Base-by-base conservation (phyloP, 495 filamentous ascomycete species). In the Gamarada debralockiae region DNA sequence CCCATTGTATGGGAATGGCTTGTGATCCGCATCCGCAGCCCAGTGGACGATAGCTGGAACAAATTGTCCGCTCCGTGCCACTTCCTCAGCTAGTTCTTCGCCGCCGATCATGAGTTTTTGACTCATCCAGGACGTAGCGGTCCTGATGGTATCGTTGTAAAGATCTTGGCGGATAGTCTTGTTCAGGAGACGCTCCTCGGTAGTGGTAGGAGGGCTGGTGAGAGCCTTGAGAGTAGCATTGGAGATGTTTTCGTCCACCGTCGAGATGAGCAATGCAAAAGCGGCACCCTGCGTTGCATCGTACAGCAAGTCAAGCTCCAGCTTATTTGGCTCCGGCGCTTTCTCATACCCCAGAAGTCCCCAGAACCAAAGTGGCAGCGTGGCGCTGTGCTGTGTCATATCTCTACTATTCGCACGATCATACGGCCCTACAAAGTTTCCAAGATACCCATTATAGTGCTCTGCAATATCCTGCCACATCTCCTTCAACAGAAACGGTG, bases 21-120 rank as follows among this genome's bases (percentile, higher is more conserved):
- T 57, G 24, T 65, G 63, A 3, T 52, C 15, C 8, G 57, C 52
- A 40, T 67, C 65, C 45, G 59, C 57, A 33, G 65, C 62, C 65
- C 65, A 67, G 40, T 65, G 65, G 0, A 65, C 62, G 43, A 67
- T 63, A 12, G 63, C 62, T 14, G 65, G 65, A 3, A 63, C 60
- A 29, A 63, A 67, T 48, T 67, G 65, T 24, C 55, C 7, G 10
- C 62, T 49, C 0, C 65, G 55, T 9, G 51, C 56, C 8, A 60
- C 49, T 20, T 50, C 53, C 44, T 67, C 62, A 29, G 56, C 56
- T 4, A 65, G 53, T 37, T 60, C 33, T 29, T 65, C 33, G 1
- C 62, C 62, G 3, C 65, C 65, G 27, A 67, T 63, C 62, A 67
- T 67, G 29, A 67, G 57, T 1, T 54, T 36, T 14, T 61, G 50